Evolutionary conservation across 352 stramenopile genomes (phyloP).

Genomic region (Lagenidium sp.): DNA sequence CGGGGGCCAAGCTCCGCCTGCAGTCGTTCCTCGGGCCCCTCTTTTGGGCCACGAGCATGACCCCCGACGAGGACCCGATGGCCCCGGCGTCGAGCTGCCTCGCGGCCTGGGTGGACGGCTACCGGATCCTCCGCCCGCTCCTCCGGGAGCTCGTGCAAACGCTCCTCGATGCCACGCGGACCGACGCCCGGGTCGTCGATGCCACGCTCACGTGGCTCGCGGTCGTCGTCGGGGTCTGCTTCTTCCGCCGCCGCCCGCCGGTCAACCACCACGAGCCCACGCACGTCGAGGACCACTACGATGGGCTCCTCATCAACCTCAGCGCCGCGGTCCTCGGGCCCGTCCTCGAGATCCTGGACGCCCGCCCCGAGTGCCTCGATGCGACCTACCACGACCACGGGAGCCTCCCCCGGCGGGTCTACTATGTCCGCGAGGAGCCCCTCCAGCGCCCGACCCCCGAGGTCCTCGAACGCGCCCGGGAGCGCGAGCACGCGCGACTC

Average conservation of each 20-base stretch:
- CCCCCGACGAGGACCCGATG: slow-evolving; percentile 42
- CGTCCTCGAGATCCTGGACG: slow-evolving; percentile 24
- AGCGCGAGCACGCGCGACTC: slow-evolving; percentile 3
- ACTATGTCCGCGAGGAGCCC: slow-evolving; percentile 14
- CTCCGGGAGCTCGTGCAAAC: slow-evolving; percentile 21
- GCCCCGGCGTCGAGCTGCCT: slow-evolving; percentile 19
- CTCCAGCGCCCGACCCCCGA: slow-evolving; percentile 5
- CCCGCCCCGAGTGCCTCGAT: slow-evolving; percentile 24
- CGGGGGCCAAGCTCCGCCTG: slow-evolving; percentile 18
- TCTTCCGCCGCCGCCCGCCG: slow-evolving; percentile 28
- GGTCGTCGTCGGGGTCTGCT: slow-evolving; percentile 17
- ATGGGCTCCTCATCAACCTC: slow-evolving; percentile 67
- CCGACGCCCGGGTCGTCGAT: slow-evolving; percentile 42
- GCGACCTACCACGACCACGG: slow-evolving; percentile 50
- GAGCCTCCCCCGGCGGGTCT: slow-evolving; percentile 34
- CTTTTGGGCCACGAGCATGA: slow-evolving; percentile 57
- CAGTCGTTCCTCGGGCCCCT: slow-evolving; percentile 50
- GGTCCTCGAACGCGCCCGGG: slow-evolving; percentile 2
- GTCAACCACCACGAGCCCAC: slow-evolving; percentile 30
- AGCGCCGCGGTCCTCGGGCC: slow-evolving; percentile 33
- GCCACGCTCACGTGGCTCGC: slow-evolving; percentile 53
- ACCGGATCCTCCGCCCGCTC: slow-evolving; percentile 17
- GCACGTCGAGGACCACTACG: slow-evolving; percentile 35
- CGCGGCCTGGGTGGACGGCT: slow-evolving; percentile 36
- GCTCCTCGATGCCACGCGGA: slow-evolving; percentile 19